phyloP scores from a whole-genome alignment of 176 grass and related monocot species.

The Carex parvula region DNA sequence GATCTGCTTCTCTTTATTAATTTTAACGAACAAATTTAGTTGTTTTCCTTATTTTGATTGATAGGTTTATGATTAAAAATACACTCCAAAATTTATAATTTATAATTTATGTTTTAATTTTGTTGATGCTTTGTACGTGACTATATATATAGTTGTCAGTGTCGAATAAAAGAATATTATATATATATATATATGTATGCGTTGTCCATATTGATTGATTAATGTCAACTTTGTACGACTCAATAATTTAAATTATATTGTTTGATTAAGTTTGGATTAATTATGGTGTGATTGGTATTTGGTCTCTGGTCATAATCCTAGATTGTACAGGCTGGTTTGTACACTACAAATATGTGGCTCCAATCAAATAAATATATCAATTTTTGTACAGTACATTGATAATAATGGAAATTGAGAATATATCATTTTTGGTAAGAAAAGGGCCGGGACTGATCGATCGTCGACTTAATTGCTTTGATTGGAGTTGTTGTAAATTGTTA shows the following conservation, averaged over 20 bases:
- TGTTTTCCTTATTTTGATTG: too few species aligned
- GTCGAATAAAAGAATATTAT: background rate
- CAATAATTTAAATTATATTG: background rate
- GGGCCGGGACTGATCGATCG: too few species aligned
- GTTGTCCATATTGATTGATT: background rate
- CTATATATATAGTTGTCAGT: background rate
- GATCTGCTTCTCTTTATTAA: too few species aligned
- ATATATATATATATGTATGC: background rate
- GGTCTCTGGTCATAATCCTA: slow-evolving; percentile 22
- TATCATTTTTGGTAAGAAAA: slow-evolving; percentile 15
- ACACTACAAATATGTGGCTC: slow-evolving; percentile 1
- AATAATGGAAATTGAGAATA: background rate
- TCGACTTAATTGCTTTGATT: background rate
- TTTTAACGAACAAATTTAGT: too few species aligned
- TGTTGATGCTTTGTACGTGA: background rate
- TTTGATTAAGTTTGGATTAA: background rate
- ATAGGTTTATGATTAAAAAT: background rate
- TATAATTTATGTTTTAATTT: background rate
- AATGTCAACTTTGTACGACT: background rate
- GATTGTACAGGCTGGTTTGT: background rate
- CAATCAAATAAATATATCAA: background rate
- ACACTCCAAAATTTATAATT: background rate
- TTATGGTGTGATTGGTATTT: slow-evolving; percentile 5
- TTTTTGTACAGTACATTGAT: background rate
- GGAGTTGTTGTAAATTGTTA: background rate